A percentile compares a stretch with the other conserved stretches of the same genome.
These are phyloP conservation scores for Lactifluus pinguis DNA, from an alignment of 768 basidiomycete genomes.

Conservation along the genomic window DNA sequence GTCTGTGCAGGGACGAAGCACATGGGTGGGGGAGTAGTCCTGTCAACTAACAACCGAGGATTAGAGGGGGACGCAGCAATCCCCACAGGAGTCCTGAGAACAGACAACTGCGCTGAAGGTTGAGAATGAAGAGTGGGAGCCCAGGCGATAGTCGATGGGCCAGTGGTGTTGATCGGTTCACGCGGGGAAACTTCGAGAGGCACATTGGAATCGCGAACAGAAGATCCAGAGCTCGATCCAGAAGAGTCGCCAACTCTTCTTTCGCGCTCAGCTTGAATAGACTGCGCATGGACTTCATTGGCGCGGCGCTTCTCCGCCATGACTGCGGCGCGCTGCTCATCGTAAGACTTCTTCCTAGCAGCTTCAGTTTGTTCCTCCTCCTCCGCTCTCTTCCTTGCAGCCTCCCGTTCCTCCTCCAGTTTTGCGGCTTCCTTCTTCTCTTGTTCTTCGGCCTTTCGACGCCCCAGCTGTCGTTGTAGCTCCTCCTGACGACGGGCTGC, in stretches of 20 bases:
- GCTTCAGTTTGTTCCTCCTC: constrained; percentile 1
- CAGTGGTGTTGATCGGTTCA: neutral
- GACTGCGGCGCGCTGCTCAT: constrained; percentile 4
- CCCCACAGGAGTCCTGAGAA: neutral
- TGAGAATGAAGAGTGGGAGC: neutral
- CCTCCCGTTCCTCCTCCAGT: constrained; percentile 3
- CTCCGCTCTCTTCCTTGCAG: neutral
- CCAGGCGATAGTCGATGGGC: neutral
- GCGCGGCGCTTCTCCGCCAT: constrained; percentile 1
- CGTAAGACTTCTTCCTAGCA: constrained; percentile 1
- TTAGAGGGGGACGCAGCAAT: neutral
- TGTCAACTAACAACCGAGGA: neutral
- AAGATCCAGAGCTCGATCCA: neutral
- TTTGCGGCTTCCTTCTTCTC: constrained; percentile 3
- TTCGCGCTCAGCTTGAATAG: constrained; percentile 7
- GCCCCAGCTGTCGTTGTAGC: constrained; percentile 2
- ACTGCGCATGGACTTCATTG: neutral
- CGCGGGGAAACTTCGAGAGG: neutral
- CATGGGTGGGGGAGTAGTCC: neutral
- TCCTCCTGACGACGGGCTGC: constrained; percentile 5
- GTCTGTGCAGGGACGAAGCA: constrained; percentile 14
- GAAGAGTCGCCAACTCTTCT: neutral
- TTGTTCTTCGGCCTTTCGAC: constrained; percentile 6
- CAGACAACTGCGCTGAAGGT: neutral
- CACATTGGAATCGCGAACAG: neutral